Base-by-base conservation (phyloP, 805 yeast species). In the Hyphopichia homilentoma region DNA sequence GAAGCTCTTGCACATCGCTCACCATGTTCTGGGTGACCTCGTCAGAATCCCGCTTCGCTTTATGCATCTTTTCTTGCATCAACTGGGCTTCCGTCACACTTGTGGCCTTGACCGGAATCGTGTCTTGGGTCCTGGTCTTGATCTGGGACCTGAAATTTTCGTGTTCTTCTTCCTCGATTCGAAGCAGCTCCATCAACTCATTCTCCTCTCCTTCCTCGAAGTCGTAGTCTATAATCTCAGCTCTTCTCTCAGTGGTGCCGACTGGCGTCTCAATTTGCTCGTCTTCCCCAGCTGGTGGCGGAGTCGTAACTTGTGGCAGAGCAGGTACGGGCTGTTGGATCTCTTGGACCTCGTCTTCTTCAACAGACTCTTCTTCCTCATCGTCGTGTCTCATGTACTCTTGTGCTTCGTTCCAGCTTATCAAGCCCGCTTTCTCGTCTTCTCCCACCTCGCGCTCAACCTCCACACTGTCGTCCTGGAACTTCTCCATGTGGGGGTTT, bases 21-120 rank as follows among this genome's bases (percentile, higher is more conserved):
- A 90, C 74, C 97, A 93, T 93, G 1, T 75, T 75, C 5, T 75
- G 73, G 0, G 96, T 84, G 1, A 90, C 96, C 45, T 84, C 94
- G 50, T 93, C 97, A 0, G 97, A 77, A 54, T 90, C 97, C 45
- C 97, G 70, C 36, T 79, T 75, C 20, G 84, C 86, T 41, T 76
- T 79, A 23, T 68, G 73, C 24, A 77, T 72, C 47, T 81, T 77
- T 32, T 77, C 79, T 44, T 70, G 77, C n/a, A 86, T 59, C 12
- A 60, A 52, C 16, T 61, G 67, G 40, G 71, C 81, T 14, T 68
- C 65, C 0, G 58, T 49, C 5, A 65, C 68, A 23, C 65, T 66
- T 6, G 75, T 69, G 35, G 57, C 39, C 13, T 21, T 7, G 33
- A 57, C 52, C 6, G 41, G 29, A 12, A 47, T 35, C 2, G 57